Evolutionary conservation across 305 asterid genomes (phyloP), one percentile per base, ranked within the genome.

Genomic region (Nicotiana rustica): DNA sequence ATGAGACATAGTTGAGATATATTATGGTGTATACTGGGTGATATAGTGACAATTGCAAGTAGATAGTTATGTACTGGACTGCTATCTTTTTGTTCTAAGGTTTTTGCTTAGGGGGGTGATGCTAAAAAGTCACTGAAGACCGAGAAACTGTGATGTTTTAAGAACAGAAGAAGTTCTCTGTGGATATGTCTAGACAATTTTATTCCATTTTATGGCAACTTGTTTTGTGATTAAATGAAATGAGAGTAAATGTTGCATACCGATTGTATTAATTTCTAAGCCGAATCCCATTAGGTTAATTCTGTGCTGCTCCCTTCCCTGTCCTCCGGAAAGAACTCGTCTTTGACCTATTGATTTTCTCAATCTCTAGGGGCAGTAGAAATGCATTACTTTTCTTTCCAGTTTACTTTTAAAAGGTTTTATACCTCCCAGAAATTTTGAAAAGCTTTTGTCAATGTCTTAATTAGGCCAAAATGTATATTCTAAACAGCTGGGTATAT

Each of bases 11-110:
- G 62, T 17, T 57, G 65, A 75, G 25, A 29, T 7, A 8, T 52
- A 75, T 52, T 25, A 15, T 75, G 65, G 80, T 52, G 17, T 75
- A 61, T 25, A 47, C 14, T 75, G 38, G 65, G 21, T 52, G 79
- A 18, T 25, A 13, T 73, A 49, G 21, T 49, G 64, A 44, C 60
- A 19, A 19, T 71, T 71, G 61, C 21, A 71, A 12, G 78, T 71
- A 12, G 14, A 47, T 71, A 44, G 38, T 71, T 44, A 57, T 71
- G 38, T 71, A 44, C 61, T 18, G 60, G 78, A 71, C 19, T 19
- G 61, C 33, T 19, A 8, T 60, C 65, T 4, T 61, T 61, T 61
- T 19, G 12, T 61, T 61, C 67, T 19, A 18, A 61, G 67, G 19
- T 19, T 44, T 44, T 44, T 71, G 61, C 61, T 44, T 71, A 12